Conservation (phyloP, 2,329 filamentous ascomycete genomes). For the Trichophyton schoenleinii region DNA sequence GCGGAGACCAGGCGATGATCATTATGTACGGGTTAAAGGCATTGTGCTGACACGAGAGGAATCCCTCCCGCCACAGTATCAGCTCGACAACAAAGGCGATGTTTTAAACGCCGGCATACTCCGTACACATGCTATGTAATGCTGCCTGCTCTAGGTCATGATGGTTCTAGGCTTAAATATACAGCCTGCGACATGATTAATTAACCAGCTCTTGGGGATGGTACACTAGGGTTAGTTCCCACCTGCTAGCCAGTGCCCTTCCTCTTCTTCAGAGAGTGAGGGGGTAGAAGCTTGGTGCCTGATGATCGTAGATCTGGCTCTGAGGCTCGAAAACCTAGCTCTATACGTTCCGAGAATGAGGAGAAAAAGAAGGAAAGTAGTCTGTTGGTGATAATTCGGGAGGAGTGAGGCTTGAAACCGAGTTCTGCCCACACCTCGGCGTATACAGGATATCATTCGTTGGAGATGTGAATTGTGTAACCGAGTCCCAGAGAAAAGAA, state of each 20-base stretch:
- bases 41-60: not conserved
- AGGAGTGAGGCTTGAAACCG: not conserved
- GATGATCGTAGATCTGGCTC: conserved; percentile 1
- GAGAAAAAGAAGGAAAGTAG: not conserved
- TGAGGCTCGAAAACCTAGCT: not conserved
- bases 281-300: not conserved
- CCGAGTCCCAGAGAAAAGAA: not conserved
- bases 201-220: not conserved
- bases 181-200: not conserved
- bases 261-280: not conserved
- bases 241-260: not conserved
- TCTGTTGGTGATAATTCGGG: not conserved
- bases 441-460: not conserved
- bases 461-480: not conserved
- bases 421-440: not conserved
- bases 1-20: conserved; percentile 2
- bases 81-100: not conserved
- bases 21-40: not conserved
- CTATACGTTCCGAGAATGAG: not conserved
- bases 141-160: too few relatives aligned
- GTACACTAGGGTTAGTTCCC: not conserved
- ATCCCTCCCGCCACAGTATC: not conserved
- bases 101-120: not conserved
- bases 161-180: not conserved
- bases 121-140: not conserved